A percentile compares a stretch with the other conserved stretches of the same genome.
Evolutionary conservation across 768 basidiomycete genomes (phyloP).

Genomic region (Tulasnella sp.): DNA sequence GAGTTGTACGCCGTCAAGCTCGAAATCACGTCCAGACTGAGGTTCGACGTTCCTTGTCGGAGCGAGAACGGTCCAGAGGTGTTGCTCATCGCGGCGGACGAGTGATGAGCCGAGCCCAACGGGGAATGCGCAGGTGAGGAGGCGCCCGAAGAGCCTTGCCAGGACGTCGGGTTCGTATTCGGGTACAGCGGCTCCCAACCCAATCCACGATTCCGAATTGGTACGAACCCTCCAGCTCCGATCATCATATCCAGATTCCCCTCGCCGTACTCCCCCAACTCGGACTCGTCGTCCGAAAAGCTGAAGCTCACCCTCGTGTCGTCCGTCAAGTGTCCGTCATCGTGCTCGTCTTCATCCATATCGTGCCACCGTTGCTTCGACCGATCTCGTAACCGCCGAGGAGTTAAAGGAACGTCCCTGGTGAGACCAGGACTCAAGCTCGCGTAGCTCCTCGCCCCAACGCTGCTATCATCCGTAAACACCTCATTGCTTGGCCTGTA

Average conservation of each 20-base stretch:
- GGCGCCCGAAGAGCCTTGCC: slow-evolving; percentile 12
- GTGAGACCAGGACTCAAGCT: neutral
- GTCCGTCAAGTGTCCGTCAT: neutral
- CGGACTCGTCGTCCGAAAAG: slow-evolving; percentile 14
- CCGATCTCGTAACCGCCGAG: neutral
- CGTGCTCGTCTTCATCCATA: slow-evolving; percentile 6
- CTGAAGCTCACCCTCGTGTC: slow-evolving; percentile 14
- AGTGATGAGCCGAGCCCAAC: slow-evolving; percentile 8
- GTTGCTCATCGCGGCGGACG: slow-evolving; percentile 1
- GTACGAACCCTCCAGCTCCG: slow-evolving; percentile 4
- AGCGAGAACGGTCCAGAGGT: neutral
- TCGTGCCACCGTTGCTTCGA: slow-evolving; percentile 1
- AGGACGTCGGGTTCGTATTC: neutral
- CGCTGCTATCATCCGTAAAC: slow-evolving; percentile 17
- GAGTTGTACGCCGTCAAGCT: neutral
- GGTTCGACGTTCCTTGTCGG: slow-evolving; percentile 5
- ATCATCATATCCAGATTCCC: slow-evolving; percentile 8
- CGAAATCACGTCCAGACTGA: slow-evolving; percentile 1
- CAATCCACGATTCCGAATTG: slow-evolving; percentile 3
- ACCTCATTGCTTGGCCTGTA: slow-evolving; percentile 11
- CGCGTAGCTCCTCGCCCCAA: neutral
- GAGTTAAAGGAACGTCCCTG: neutral
- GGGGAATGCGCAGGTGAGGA: slow-evolving; percentile 13
- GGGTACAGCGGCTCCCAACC: slow-evolving; percentile 19
- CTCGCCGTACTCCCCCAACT: slow-evolving; percentile 6